Conservation (phyloP, 2,329 filamentous ascomycete species). For the Colletotrichum agaves region DNA sequence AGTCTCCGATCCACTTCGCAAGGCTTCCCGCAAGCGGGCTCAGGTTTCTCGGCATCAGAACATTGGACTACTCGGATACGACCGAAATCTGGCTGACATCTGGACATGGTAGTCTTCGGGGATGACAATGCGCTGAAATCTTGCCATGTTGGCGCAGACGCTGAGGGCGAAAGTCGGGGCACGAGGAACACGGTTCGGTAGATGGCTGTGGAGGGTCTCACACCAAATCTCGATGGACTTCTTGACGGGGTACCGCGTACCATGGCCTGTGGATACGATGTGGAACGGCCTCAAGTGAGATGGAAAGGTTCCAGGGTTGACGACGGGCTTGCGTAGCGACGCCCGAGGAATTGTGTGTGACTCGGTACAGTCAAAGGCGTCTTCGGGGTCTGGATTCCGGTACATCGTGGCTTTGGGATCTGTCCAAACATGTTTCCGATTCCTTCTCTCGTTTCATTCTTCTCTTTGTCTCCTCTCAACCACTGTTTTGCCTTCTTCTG, state of each 20-base stretch:
- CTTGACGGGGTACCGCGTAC: slow-evolving; percentile 3
- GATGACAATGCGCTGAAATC: not conserved
- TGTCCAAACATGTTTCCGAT: not conserved
- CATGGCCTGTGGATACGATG: slow-evolving; percentile 3
- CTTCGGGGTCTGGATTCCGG: not conserved
- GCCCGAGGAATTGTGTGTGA: not conserved
- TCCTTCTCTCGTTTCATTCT: not conserved
- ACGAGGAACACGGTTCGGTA: not conserved
- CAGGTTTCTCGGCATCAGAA: not conserved
- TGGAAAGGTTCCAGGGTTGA: not conserved
- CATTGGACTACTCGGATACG: not conserved
- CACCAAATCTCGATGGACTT: not conserved
- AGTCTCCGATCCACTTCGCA: too few species aligned
- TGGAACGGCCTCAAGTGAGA: slow-evolving; percentile 23
- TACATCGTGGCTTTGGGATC: not conserved
- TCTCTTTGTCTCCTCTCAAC: not conserved
- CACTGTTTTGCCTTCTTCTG: not conserved
- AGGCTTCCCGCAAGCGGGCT: too few species aligned
- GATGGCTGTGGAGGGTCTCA: not conserved
- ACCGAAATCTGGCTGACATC: not conserved
- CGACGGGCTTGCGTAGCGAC: not conserved
- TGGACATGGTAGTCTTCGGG: not conserved
- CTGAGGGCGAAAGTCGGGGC: not conserved
- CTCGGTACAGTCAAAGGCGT: not conserved
- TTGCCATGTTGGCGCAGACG: not conserved